Percentiles rank a stretch among this genome's conserved stretches.
These are phyloP conservation scores for Verticillium alfalfae DNA, from an alignment of 2,329 filamentous ascomycete genomes.

Conservation along the genomic window DNA sequence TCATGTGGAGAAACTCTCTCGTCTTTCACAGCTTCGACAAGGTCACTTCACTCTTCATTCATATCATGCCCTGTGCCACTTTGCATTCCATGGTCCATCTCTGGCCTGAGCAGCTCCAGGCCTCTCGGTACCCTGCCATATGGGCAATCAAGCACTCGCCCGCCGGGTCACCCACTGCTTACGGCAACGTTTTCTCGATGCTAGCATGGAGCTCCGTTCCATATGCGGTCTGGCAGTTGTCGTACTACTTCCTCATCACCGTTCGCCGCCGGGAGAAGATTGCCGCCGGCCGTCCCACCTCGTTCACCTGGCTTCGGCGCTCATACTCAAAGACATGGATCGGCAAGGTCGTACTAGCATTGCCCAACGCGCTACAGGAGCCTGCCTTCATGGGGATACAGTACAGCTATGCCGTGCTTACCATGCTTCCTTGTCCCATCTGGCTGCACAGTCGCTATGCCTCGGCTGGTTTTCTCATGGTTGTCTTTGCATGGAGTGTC, in stretches of 20 bases:
- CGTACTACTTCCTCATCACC: conserved; percentile 92
- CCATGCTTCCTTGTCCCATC: conserved; percentile 88
- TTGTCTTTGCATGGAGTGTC: conserved; percentile 89
- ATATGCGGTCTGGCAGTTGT: conserved; percentile 87
- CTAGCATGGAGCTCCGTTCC: conserved; percentile 90
- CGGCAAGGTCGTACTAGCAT: conserved; percentile 74
- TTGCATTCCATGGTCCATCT: conserved; percentile 91
- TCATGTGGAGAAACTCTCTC: conserved; percentile 98
- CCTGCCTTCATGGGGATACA: conserved; percentile 94
- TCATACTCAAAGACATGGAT: conserved; percentile 89
- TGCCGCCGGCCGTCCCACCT: conserved; percentile 88
- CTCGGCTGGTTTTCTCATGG: conserved; percentile 68
- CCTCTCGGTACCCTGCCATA: conserved; percentile 73
- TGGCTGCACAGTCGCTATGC: conserved; percentile 91
- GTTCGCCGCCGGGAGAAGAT: conserved; percentile 94
- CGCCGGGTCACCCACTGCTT: conserved; percentile 72
- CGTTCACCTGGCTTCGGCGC: conserved; percentile 92
- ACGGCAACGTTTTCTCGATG: conserved; percentile 75
- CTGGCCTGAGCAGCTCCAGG: conserved; percentile 58
- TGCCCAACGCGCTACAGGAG: conserved; percentile 75
- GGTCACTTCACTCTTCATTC: conserved; percentile 96
- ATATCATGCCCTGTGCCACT: conserved; percentile 96
- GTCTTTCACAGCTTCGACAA: conserved; percentile 99
- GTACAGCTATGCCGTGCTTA: conserved; percentile 82
- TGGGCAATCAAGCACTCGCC: conserved; percentile 68